phyloP scores from a whole-genome alignment of 2,329 filamentous ascomycete species.

The Fusarium sublunatum region DNA sequence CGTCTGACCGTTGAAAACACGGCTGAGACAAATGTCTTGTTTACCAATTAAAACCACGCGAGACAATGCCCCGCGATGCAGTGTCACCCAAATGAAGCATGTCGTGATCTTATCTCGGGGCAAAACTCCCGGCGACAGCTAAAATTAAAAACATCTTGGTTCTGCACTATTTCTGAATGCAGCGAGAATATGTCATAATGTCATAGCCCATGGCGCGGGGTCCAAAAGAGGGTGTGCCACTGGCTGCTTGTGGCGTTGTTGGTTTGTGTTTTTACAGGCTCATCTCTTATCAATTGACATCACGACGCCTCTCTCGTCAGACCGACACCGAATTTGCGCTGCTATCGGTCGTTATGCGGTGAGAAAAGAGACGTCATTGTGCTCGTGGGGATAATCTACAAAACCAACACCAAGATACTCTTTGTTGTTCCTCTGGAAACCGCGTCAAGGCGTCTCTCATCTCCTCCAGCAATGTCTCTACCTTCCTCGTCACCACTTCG shows the following conservation, averaged over 20 bases:
- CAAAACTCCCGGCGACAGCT: slow-evolving; percentile 16
- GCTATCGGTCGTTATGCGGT: neutral
- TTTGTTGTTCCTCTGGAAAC: neutral
- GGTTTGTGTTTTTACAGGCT: slow-evolving; percentile 13
- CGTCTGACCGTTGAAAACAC: neutral
- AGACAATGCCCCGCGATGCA: neutral
- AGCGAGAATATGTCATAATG: slow-evolving; percentile 22
- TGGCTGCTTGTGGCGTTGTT: slow-evolving; percentile 20
- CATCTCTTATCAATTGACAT: slow-evolving; percentile 36
- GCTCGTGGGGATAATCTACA: slow-evolving; percentile 3
- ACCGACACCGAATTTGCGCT: slow-evolving; percentile 15
- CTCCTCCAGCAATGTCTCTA: slow-evolving; percentile 11
- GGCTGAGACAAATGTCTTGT: neutral
- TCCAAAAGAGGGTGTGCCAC: slow-evolving; percentile 13
- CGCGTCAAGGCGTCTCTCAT: neutral
- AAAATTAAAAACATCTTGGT: slow-evolving; percentile 8
- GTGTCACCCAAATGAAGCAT: slow-evolving; percentile 15
- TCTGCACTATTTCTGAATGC: neutral
- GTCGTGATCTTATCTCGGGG: slow-evolving; percentile 36
- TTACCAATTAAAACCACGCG: neutral
- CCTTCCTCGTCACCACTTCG: slow-evolving; percentile 23
- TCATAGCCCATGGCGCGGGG: slow-evolving; percentile 19
- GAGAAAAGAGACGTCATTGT: slow-evolving; percentile 11
- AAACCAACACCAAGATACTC: neutral
- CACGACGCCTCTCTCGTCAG: slow-evolving; percentile 11